Conservation (phyloP, 805 yeast species). For the Vanderwaltozyma yarrowii region DNA sequence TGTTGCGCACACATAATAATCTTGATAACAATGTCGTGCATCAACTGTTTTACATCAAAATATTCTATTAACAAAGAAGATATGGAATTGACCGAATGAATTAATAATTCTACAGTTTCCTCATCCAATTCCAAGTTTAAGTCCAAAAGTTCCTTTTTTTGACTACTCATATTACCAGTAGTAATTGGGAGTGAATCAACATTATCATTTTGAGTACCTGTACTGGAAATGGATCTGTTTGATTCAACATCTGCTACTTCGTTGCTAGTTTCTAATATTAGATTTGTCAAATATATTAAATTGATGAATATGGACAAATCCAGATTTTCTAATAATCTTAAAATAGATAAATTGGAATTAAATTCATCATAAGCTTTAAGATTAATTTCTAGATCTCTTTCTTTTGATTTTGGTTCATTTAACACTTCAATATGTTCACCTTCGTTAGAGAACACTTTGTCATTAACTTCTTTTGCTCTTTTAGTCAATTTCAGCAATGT, state of each 20-base stretch:
- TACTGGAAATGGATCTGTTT: not conserved
- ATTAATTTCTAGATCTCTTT: conserved; percentile 16
- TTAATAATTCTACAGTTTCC: conserved; percentile 25
- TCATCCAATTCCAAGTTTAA: conserved; percentile 10
- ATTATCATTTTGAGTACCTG: not conserved
- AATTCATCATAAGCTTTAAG: conserved; percentile 26
- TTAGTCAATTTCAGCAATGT: conserved; percentile 18
- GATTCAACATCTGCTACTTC: not conserved
- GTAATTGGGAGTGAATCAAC: not conserved
- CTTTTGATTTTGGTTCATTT: conserved; percentile 8
- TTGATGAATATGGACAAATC: conserved; percentile 27
- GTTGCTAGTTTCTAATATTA: conserved; percentile 1
- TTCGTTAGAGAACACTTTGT: conserved; percentile 9
- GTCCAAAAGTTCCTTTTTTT: no score
- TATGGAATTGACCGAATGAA: conserved; percentile 21
- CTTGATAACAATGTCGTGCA: conserved; percentile 50
- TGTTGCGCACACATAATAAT: conserved; percentile 61
- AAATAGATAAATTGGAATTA: conserved; percentile 18
- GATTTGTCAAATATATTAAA: conserved; percentile 5
- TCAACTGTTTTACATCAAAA: conserved; percentile 59
- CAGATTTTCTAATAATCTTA: conserved; percentile 24
- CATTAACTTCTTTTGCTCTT: conserved; percentile 14
- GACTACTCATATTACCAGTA: not conserved
- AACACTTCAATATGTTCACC: conserved; percentile 5
- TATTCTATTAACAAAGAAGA: conserved; percentile 46